These are phyloP conservation scores for Astragalus membranaceus DNA, from an alignment of 306 rosid genomes.

Conservation along the genomic window DNA sequence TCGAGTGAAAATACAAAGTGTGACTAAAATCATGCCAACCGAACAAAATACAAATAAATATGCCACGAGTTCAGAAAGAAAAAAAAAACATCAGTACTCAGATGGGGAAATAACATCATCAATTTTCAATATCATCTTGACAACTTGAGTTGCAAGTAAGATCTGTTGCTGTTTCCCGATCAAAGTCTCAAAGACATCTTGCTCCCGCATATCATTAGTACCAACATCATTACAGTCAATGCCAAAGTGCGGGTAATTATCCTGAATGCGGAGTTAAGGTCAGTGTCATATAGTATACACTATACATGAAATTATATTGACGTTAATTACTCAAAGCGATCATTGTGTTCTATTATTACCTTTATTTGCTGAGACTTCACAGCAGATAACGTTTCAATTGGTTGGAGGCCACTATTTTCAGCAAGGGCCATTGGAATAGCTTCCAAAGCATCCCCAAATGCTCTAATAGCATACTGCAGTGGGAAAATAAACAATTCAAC, in stretches of 20 bases:
- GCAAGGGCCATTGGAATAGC: slow-evolving; percentile 96
- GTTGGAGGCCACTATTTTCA: slow-evolving; percentile 96
- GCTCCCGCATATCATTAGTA: slow-evolving; percentile 91
- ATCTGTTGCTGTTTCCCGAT: slow-evolving; percentile 96
- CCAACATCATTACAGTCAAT: slow-evolving; percentile 91
- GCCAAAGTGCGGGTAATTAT: slow-evolving; percentile 66
- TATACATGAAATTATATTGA: not conserved
- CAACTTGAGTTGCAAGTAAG: slow-evolving; percentile 92
- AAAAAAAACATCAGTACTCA: slow-evolving; percentile 31
- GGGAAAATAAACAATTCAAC: not conserved
- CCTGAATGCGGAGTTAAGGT: slow-evolving; percentile 37
- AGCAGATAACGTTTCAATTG: slow-evolving; percentile 85
- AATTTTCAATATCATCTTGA: slow-evolving; percentile 92
- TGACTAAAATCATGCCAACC: slow-evolving; percentile 20
- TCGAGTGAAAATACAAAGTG: slow-evolving; percentile 8
- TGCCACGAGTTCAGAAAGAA: not conserved
- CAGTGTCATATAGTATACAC: not conserved
- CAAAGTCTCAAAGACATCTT: slow-evolving; percentile 81
- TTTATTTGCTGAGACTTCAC: slow-evolving; percentile 93
- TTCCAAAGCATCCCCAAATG: slow-evolving; percentile 90
- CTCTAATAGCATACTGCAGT: slow-evolving; percentile 92
- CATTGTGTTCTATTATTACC: slow-evolving; percentile 37
- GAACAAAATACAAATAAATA: slow-evolving; percentile 10
- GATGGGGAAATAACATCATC: slow-evolving; percentile 91
- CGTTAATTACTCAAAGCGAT: not conserved